Conservation (phyloP, 2,329 filamentous ascomycete genomes). For the Cadophora malorum region DNA sequence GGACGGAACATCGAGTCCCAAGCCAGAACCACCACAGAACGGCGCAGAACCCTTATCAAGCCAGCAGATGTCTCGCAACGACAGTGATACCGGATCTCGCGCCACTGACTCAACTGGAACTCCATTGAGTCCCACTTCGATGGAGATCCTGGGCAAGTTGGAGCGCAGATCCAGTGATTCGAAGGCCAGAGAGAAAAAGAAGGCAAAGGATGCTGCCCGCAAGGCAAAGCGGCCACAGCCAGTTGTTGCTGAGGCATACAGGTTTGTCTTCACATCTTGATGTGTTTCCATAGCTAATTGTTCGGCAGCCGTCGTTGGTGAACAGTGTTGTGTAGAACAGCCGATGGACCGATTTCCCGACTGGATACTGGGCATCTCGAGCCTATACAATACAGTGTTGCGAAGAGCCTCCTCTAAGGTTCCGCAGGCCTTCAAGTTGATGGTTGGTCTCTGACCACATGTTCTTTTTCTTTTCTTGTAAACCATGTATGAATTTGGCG, state of each 20-base stretch:
- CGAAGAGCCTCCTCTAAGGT: slow-evolving; percentile 29
- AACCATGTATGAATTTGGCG: slow-evolving; percentile 8
- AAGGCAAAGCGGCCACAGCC: slow-evolving; percentile 48
- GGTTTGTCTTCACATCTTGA: slow-evolving; percentile 34
- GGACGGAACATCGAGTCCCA: slow-evolving; percentile 10
- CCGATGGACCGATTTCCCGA: background rate
- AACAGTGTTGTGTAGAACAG: slow-evolving; percentile 22
- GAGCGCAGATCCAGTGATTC: slow-evolving; percentile 24
- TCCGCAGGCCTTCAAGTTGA: slow-evolving; percentile 41
- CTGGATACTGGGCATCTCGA: slow-evolving; percentile 4
- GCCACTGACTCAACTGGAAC: slow-evolving; percentile 20
- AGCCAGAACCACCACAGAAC: background rate
- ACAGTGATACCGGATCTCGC: slow-evolving; percentile 19
- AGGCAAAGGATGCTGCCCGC: slow-evolving; percentile 44
- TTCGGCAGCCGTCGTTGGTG: slow-evolving; percentile 49
- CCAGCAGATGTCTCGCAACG: slow-evolving; percentile 10
- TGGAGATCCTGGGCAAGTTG: slow-evolving; percentile 42
- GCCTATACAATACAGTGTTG: slow-evolving; percentile 38
- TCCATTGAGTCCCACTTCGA: slow-evolving; percentile 41
- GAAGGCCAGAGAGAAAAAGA: slow-evolving; percentile 30
- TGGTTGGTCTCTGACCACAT: slow-evolving; percentile 29
- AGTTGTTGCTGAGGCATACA: slow-evolving; percentile 50
- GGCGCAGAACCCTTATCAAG: background rate
- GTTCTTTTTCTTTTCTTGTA: slow-evolving; percentile 18
- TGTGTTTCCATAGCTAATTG: slow-evolving; percentile 31